Base-by-base conservation (phyloP, 352 stramenopile species). In the Pythium dissimile region DNA sequence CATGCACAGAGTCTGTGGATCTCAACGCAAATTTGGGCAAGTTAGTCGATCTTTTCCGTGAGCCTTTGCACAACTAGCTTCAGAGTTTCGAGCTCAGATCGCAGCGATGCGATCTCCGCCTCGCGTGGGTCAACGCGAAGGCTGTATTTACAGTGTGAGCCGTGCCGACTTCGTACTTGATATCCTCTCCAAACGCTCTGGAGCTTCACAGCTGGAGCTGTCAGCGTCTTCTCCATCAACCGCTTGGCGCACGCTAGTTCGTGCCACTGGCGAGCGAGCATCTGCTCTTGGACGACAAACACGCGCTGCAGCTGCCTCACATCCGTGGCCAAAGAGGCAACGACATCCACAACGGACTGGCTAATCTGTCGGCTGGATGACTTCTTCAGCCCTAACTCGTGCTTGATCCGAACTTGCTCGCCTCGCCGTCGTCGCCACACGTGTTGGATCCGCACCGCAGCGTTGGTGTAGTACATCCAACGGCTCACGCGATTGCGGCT, bases 291-390 rank as follows among this genome's bases (percentile, higher is more conserved):
- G 0, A 80, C 66, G 0, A 77, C 71, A 28, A 69, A 75, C 24
- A 80, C 66, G 4, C 71, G 74, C 37, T 85, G 77, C 7, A 85
- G 62, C 26, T 80, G 58, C 12, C 62, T 63, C 4, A 87, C 55
- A 27, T 84, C 77, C 2, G 23, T 16, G 5, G 54, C 41, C 11
- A 69, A 18, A 38, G 39, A 18, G 35, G 52, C 24, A 54, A 74
- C 47, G 0, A 39, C 53, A 46, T 58, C 44, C 11, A 10, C 41
- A 41, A 42, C 30, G 24, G 41, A 52, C 23, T 38, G 34, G n/a
- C 24, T 52, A 30, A 35, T 64, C 46, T 27, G 59, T 21, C 39
- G 18, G 15, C 28, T 34, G 5, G 8, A 6, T 16, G 42, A 32
- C 15, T n/a, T n/a, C n/a, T n/a, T n/a, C 16, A 63, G 26, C 18